Percentiles rank a stretch among this genome's conserved stretches.
Conservation (phyloP, 2,329 filamentous ascomycete species). For the Purpureocillium takamizusanense region DNA sequence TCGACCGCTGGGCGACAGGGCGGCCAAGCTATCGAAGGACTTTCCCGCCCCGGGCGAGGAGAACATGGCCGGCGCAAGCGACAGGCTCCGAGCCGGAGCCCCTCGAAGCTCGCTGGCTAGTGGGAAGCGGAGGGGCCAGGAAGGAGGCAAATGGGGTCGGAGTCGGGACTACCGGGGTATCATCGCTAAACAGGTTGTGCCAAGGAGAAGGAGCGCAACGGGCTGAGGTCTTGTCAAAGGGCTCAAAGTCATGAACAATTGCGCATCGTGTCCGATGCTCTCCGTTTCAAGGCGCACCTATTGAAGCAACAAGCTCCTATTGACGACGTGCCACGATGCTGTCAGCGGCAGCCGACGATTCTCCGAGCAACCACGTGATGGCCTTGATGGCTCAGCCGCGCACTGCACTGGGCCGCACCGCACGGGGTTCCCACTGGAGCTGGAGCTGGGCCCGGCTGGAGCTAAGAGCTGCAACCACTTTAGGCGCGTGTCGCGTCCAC, state of each 20-base stretch:
- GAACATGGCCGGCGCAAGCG: slow-evolving; percentile 41
- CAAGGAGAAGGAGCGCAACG: too few species aligned
- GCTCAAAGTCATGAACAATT: background rate
- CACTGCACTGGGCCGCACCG: too few species aligned
- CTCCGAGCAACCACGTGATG: slow-evolving; percentile 14
- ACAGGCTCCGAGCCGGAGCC: too few species aligned
- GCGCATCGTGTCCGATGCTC: background rate
- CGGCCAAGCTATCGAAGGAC: slow-evolving; percentile 56
- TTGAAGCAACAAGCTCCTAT: too few species aligned
- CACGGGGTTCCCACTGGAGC: background rate
- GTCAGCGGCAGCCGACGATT: slow-evolving; percentile 10
- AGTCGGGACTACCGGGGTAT: slow-evolving; percentile 34
- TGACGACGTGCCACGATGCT: slow-evolving; percentile 8
- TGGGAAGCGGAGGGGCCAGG: slow-evolving; percentile 16
- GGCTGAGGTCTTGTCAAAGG: too few species aligned
- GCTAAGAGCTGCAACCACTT: slow-evolving; percentile 19
- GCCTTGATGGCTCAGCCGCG: background rate
- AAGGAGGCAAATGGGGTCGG: slow-evolving; percentile 23
- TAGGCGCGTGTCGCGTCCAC: slow-evolving; percentile 13
- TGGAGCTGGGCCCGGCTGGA: background rate
- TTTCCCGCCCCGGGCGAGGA: slow-evolving; percentile 49
- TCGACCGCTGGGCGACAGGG: slow-evolving; percentile 39
- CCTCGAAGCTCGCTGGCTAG: slow-evolving; percentile 1
- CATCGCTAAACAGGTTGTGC: slow-evolving; percentile 29
- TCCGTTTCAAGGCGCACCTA: too few species aligned